Percentiles rank a stretch among this genome's conserved stretches.
phyloP scores from a whole-genome alignment of 352 stramenopile genomes.

The Phytophthora chlamydospora region DNA sequence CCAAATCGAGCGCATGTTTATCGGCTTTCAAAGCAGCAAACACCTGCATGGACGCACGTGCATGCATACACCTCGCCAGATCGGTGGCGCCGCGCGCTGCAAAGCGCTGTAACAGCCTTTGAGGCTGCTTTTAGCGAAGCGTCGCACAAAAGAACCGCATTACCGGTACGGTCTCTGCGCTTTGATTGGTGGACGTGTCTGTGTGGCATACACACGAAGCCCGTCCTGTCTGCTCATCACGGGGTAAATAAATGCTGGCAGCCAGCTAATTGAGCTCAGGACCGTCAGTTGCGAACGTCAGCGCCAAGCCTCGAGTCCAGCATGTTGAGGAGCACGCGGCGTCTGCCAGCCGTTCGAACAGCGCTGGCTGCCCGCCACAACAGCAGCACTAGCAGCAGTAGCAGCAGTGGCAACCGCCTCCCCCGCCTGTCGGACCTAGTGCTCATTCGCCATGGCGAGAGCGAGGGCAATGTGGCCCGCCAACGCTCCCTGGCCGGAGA shows the following conservation, averaged over 20 bases:
- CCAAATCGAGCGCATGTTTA: conserved; percentile 18
- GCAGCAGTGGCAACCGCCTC: conserved; percentile 34
- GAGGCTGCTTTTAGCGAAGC: not conserved
- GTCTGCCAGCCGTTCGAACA: not conserved
- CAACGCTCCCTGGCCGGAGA: conserved; percentile 84
- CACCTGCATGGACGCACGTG: not conserved
- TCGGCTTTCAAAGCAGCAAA: not conserved
- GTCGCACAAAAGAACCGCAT: not conserved
- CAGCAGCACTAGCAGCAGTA: conserved; percentile 18
- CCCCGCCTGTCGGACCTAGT: conserved; percentile 81
- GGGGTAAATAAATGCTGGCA: conserved; percentile 1
- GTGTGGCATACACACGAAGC: conserved; percentile 25
- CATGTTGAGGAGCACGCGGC: conserved; percentile 29
- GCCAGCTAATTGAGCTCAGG: conserved; percentile 6
- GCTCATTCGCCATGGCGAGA: conserved; percentile 90
- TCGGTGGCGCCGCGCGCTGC: not conserved
- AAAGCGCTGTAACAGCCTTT: not conserved
- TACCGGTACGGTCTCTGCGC: conserved; percentile 1
- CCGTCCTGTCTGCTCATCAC: conserved; percentile 15
- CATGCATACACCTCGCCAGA: conserved; percentile 2
- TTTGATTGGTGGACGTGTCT: conserved; percentile 26
- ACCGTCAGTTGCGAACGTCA: conserved; percentile 39
- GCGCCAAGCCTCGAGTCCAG: conserved; percentile 7
- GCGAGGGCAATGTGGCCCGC: conserved; percentile 88
- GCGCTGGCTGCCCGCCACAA: conserved; percentile 9